Conservation (phyloP, 495 filamentous ascomycete genomes). For the Lophiostoma macrostomum region DNA sequence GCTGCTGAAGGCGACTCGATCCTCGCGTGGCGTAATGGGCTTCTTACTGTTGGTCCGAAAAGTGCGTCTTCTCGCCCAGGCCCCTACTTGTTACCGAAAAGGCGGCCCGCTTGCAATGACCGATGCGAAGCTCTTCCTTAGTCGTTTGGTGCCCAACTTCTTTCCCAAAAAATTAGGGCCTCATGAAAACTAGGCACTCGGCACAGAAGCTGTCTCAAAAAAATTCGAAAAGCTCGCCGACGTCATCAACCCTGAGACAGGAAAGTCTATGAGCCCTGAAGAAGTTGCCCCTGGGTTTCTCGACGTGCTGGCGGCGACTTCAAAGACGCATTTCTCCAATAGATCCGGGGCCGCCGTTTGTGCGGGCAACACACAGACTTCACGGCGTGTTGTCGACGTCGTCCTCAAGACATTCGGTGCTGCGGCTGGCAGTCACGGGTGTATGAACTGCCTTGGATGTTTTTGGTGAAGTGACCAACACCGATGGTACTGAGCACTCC, state of each 20-base stretch:
- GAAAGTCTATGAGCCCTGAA: slow-evolving; percentile 71
- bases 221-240: slow-evolving; percentile 73
- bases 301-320: slow-evolving; percentile 78
- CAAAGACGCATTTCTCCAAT: slow-evolving; percentile 67
- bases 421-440: slow-evolving; percentile 84
- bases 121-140: slow-evolving; percentile 89
- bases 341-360: slow-evolving; percentile 87
- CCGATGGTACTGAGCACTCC: slow-evolving; percentile 44
- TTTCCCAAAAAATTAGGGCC: slow-evolving; percentile 95
- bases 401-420: slow-evolving; percentile 86
- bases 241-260: slow-evolving; percentile 66
- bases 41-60: slow-evolving; percentile 92
- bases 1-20: slow-evolving; percentile 88
- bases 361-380: slow-evolving; percentile 88
- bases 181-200: slow-evolving; percentile 80
- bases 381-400: slow-evolving; percentile 87
- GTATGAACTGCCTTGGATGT: slow-evolving; percentile 88
- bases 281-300: slow-evolving; percentile 91
- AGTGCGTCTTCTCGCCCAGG: slow-evolving; percentile 89
- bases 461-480: slow-evolving; percentile 59
- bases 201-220: slow-evolving; percentile 68
- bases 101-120: slow-evolving; percentile 89
- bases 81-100: slow-evolving; percentile 89
- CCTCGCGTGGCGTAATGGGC: slow-evolving; percentile 81
- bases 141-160: slow-evolving; percentile 82